A percentile compares a stretch with the other conserved stretches of the same genome.
These are phyloP conservation scores for Acmispon strigosus DNA, from an alignment of 306 rosid species.

Conservation along the genomic window DNA sequence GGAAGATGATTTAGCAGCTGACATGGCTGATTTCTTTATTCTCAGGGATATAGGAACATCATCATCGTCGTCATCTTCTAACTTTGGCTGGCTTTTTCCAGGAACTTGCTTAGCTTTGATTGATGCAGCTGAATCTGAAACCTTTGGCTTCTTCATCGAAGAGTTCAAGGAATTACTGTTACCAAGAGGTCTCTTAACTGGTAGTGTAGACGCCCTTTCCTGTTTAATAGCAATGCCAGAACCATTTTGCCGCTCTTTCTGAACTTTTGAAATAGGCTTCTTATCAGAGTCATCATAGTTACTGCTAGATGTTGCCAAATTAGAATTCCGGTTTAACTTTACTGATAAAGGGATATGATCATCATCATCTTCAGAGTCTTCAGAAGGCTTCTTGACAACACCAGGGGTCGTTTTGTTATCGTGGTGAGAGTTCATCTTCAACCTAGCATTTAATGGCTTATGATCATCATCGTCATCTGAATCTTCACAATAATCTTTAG, in stretches of 20 bases:
- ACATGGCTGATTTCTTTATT: slow-evolving; percentile 1
- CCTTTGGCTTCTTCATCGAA: slow-evolving; percentile 33
- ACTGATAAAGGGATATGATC: slow-evolving; percentile 37
- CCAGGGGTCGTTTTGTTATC: slow-evolving; percentile 15
- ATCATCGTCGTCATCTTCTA: slow-evolving; percentile 35
- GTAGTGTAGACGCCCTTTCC: slow-evolving; percentile 15
- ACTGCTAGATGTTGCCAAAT: slow-evolving; percentile 25
- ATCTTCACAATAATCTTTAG: slow-evolving; percentile 14
- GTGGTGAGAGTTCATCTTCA: slow-evolving; percentile 20
- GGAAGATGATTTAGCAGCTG: slow-evolving; percentile 24
- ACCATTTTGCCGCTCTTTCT: slow-evolving; percentile 27
- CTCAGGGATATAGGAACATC: slow-evolving; percentile 37
- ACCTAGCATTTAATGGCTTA: slow-evolving; percentile 30
- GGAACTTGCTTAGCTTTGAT: slow-evolving; percentile 21
- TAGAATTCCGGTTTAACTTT: slow-evolving; percentile 10
- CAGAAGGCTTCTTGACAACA: slow-evolving; percentile 19
- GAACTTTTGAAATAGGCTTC: slow-evolving; percentile 28
- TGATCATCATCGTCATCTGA: slow-evolving; percentile 41
- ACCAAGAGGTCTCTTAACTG: slow-evolving; percentile 34
- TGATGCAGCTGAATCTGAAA: slow-evolving; percentile 18
- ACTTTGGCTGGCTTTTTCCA: slow-evolving; percentile 16
- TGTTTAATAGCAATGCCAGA: slow-evolving; percentile 20
- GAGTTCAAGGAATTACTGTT: slow-evolving; percentile 15
- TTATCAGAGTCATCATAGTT: slow-evolving; percentile 9
- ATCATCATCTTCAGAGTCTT: slow-evolving; percentile 36